These are phyloP conservation scores for Drechslera avenae DNA, from an alignment of 2,329 filamentous ascomycete genomes.

Conservation along the genomic window DNA sequence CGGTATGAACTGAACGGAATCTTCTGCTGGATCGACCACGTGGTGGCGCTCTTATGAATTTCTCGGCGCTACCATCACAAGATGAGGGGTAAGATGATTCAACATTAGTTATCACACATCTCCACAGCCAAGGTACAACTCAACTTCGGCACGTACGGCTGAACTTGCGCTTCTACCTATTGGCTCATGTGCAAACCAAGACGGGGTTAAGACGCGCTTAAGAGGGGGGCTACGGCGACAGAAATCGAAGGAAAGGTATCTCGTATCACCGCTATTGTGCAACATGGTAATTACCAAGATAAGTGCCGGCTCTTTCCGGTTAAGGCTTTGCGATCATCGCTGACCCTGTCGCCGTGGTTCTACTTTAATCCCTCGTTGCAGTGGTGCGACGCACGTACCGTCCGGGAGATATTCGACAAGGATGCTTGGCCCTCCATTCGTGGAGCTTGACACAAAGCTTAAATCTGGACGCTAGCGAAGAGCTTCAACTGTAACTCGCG, in stretches of 20 bases:
- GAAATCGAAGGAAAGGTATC: not conserved
- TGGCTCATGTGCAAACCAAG: not conserved
- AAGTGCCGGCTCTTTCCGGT: slow-evolving; percentile 6
- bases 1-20: no score
- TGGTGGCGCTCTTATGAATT: no score
- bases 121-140: no score
- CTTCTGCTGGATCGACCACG: no score
- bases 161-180: no score
- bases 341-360: slow-evolving; percentile 10
- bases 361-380: slow-evolving; percentile 10
- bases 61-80: not conserved
- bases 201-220: not conserved
- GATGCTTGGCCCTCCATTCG: slow-evolving; percentile 32
- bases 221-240: not conserved
- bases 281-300: not conserved
- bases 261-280: not conserved
- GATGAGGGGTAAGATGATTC: not conserved
- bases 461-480: slow-evolving; percentile 24
- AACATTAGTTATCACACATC: no score
- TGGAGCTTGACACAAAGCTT: slow-evolving; percentile 35
- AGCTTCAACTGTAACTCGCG: slow-evolving; percentile 13
- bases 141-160: no score
- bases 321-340: slow-evolving; percentile 12
- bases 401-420: slow-evolving; percentile 29
- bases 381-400: slow-evolving; percentile 16